Evolutionary conservation across 2,329 filamentous ascomycete genomes (phyloP).

Genomic region (Pseudopyricularia cyperi): DNA sequence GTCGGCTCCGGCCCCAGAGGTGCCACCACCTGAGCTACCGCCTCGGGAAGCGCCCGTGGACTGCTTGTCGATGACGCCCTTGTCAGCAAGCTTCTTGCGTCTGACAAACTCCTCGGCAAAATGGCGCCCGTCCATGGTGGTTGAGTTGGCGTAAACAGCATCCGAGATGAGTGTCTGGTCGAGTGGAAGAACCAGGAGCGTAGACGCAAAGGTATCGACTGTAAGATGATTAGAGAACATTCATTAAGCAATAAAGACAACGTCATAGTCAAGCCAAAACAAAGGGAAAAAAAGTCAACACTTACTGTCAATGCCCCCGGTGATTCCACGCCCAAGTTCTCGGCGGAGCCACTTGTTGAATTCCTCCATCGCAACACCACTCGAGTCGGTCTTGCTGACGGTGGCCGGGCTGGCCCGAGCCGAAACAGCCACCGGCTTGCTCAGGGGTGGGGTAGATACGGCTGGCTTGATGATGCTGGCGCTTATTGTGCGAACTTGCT

Average conservation of each 20-base stretch:
- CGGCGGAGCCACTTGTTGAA: constrained; percentile 86
- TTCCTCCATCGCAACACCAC: constrained; percentile 61
- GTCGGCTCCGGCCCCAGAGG: constrained; percentile 9
- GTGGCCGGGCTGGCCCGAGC: constrained; percentile 23
- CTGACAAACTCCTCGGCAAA: constrained; percentile 92
- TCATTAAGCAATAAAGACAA: background rate
- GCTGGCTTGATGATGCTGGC: constrained; percentile 27
- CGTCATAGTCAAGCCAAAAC: constrained; percentile 1
- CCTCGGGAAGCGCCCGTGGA: constrained; percentile 40
- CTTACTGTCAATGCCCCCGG: constrained; percentile 38
- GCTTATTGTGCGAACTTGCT: constrained; percentile 30
- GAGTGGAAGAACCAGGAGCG: constrained; percentile 60
- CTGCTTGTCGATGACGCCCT: constrained; percentile 67
- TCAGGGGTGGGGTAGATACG: constrained; percentile 22
- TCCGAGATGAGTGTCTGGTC: constrained; percentile 79
- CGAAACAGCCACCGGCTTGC: constrained; percentile 1
- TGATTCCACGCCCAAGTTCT: constrained; percentile 63
- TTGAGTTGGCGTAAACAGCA: constrained; percentile 73
- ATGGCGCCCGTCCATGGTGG: constrained; percentile 81
- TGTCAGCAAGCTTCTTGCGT: constrained; percentile 84
- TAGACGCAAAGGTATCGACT: constrained; percentile 73
- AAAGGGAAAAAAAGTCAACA: constrained; percentile 7
- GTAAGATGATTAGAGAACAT: constrained; percentile 5
- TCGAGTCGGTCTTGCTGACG: constrained; percentile 24
- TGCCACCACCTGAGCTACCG: constrained; percentile 25